phyloP scores from a whole-genome alignment of 345 rosid species.

The Eucalyptus erythrocorys region DNA sequence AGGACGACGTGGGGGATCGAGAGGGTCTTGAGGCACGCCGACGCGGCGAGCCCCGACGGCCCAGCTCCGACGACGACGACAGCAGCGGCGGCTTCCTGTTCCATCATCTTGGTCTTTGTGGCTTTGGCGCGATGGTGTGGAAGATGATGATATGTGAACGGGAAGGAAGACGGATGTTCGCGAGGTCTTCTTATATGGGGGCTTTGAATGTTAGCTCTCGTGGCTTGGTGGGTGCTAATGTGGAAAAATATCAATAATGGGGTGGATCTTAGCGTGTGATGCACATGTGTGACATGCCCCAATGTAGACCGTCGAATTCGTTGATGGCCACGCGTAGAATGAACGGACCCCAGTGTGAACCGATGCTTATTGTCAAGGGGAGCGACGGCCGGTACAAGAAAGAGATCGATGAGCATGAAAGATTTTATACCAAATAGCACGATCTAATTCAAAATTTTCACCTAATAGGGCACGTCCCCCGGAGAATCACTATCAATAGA shows the following conservation, averaged over 20 bases:
- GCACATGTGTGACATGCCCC: background rate
- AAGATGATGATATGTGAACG: background rate
- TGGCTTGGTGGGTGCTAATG: background rate
- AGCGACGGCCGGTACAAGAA: background rate
- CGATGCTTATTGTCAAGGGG: background rate
- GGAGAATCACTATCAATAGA: too few species aligned
- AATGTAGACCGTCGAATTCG: background rate
- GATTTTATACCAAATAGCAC: too few species aligned
- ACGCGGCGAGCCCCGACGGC: constrained; percentile 56
- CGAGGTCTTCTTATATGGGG: background rate
- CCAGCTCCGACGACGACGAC: constrained; percentile 74
- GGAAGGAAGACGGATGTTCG: background rate
- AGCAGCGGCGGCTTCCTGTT: constrained; percentile 8
- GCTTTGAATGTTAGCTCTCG: background rate
- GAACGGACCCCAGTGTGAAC: background rate
- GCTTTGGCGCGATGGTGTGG: background rate
- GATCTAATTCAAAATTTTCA: too few species aligned
- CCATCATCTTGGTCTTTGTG: background rate
- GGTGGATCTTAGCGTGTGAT: background rate
- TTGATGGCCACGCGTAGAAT: background rate
- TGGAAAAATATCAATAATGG: too few species aligned
- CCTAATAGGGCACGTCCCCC: too few species aligned
- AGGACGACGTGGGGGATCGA: constrained; percentile 60
- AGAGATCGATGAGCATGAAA: background rate
- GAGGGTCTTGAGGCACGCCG: constrained; percentile 43